Evolutionary conservation across 805 yeast genomes (phyloP).

Genomic region (Candida silvatica): DNA sequence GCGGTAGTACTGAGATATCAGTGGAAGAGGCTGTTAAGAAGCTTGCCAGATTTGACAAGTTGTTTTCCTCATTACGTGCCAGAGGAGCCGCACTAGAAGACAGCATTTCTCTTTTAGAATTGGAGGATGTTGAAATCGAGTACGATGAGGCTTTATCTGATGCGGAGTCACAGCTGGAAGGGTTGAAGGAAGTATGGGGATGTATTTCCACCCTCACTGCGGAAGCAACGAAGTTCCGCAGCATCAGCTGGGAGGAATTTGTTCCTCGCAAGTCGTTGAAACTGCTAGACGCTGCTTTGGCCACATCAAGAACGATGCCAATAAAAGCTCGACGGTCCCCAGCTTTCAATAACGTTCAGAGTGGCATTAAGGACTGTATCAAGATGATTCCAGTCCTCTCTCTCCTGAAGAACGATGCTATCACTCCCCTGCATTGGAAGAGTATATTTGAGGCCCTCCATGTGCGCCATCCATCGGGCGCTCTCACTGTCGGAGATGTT

Average conservation of each 20-base stretch:
- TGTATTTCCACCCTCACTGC: slow-evolving; percentile 45
- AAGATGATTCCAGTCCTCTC: slow-evolving; percentile 30
- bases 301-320: slow-evolving; percentile 43
- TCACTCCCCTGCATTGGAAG: slow-evolving; percentile 65
- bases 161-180: slow-evolving; percentile 23
- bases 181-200: slow-evolving; percentile 56
- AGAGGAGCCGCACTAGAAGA: too few relatives aligned
- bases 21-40: slow-evolving; percentile 36
- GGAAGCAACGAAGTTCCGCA: slow-evolving; percentile 33
- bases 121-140: slow-evolving; percentile 25
- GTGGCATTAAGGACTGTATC: slow-evolving; percentile 30
- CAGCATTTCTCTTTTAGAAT: too few relatives aligned
- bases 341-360: slow-evolving; percentile 56
- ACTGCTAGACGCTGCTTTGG: slow-evolving; percentile 41
- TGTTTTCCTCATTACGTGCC: too few relatives aligned
- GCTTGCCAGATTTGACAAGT: slow-evolving; percentile 21
- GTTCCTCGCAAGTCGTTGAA: slow-evolving; percentile 36
- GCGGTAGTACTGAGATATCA: slow-evolving; percentile 33
- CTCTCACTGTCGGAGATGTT: slow-evolving; percentile 47
- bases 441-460: slow-evolving; percentile 28
- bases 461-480: slow-evolving; percentile 7
- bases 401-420: slow-evolving; percentile 44
- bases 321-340: slow-evolving; percentile 53
- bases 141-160: too few relatives aligned
- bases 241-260: slow-evolving; percentile 39